Evolutionary conservation across 2,329 filamentous ascomycete genomes (phyloP).

Genomic region (Trichoderma semiorbis): DNA sequence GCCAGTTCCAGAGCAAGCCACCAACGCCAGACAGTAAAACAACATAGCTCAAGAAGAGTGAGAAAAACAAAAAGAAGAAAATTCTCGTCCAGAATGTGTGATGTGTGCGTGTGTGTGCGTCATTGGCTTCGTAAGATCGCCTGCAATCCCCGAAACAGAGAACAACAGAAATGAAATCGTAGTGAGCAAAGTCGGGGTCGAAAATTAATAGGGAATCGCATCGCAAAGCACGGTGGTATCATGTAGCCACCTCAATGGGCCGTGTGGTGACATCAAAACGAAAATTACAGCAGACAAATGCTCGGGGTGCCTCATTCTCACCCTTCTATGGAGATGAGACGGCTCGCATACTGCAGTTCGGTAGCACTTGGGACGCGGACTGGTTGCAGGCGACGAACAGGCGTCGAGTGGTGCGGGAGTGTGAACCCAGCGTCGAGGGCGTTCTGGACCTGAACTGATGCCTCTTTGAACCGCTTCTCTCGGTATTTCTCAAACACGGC

Average conservation of each 20-base stretch:
- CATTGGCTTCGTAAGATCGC: slow-evolving; percentile 21
- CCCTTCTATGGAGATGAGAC: slow-evolving; percentile 33
- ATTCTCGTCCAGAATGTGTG: slow-evolving; percentile 19
- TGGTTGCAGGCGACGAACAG: slow-evolving; percentile 31
- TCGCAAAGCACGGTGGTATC: not conserved
- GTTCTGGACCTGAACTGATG: slow-evolving; percentile 73
- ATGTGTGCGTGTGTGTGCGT: slow-evolving; percentile 1
- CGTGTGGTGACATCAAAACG: not conserved
- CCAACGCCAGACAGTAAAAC: slow-evolving; percentile 24
- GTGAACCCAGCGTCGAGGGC: slow-evolving; percentile 63
- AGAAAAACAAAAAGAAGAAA: not conserved
- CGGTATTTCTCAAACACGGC: slow-evolving; percentile 92
- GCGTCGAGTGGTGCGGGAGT: slow-evolving; percentile 43
- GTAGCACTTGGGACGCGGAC: not conserved
- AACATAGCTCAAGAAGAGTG: slow-evolving; percentile 12
- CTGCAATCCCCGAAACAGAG: not conserved
- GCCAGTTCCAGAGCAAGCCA: slow-evolving; percentile 21
- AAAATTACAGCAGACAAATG: not conserved
- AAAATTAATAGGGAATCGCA: not conserved
- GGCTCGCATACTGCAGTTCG: slow-evolving; percentile 27
- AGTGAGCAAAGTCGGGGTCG: not conserved
- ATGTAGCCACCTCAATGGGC: not conserved
- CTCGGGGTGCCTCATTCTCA: slow-evolving; percentile 16
- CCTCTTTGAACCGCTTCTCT: slow-evolving; percentile 81
- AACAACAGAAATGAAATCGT: not conserved